phyloP scores from a whole-genome alignment of 768 basidiomycete species.

The Boletus fagicola region DNA sequence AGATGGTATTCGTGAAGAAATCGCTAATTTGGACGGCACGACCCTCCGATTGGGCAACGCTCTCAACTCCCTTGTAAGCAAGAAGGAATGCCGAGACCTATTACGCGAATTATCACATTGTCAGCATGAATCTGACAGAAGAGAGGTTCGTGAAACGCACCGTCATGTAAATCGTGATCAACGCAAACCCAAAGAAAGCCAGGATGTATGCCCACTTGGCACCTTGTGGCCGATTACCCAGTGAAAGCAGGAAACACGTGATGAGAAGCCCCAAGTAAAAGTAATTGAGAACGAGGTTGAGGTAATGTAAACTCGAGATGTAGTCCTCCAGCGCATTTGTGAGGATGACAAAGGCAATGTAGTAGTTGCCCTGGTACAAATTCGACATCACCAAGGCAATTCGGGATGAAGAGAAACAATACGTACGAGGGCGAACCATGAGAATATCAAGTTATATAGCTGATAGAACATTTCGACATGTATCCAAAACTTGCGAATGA shows the following conservation, averaged over 20 bases:
- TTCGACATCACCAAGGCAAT: not conserved
- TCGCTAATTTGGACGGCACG: slow-evolving; percentile 51
- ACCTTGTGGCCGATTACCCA: slow-evolving; percentile 93
- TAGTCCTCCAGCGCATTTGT: slow-evolving; percentile 66
- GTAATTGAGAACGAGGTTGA: slow-evolving; percentile 82
- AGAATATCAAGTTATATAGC: slow-evolving; percentile 84
- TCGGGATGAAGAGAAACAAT: not conserved
- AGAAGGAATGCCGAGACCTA: slow-evolving; percentile 78
- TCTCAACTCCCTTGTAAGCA: slow-evolving; percentile 75
- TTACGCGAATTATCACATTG: not conserved
- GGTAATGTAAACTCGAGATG: slow-evolving; percentile 59
- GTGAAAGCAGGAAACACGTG: slow-evolving; percentile 80
- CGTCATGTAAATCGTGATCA: slow-evolving; percentile 97
- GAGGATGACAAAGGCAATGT: slow-evolving; percentile 83
- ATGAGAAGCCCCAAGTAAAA: slow-evolving; percentile 85
- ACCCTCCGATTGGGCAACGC: slow-evolving; percentile 47
- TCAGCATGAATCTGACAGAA: slow-evolving; percentile 5
- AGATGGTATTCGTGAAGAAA: slow-evolving; percentile 75
- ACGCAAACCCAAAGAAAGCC: slow-evolving; percentile 82
- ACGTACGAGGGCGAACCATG: slow-evolving; percentile 82
- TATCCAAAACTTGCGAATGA: slow-evolving; percentile 88
- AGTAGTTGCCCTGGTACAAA: slow-evolving; percentile 72
- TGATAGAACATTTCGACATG: slow-evolving; percentile 94
- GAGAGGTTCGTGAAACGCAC: slow-evolving; percentile 39
- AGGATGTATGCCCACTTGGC: slow-evolving; percentile 83